phyloP scores from a whole-genome alignment of 2,329 filamentous ascomycete species.

The Cadophora malorum region DNA sequence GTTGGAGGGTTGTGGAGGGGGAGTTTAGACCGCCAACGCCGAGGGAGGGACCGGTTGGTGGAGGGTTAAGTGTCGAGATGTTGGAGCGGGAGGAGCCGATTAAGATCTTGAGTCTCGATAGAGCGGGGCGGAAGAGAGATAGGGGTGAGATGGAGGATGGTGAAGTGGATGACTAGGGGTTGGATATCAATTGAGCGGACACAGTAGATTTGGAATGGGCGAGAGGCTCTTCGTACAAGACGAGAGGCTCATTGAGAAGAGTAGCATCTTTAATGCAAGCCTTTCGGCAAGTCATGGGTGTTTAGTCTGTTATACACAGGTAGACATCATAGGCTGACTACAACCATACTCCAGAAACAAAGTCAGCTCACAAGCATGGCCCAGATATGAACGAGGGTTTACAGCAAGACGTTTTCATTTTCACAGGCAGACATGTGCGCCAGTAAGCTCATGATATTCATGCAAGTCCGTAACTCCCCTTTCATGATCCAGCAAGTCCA shows the following conservation, averaged over 20 bases:
- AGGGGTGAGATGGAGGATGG: conserved; percentile 32
- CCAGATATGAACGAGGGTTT: background rate
- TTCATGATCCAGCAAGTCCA: background rate
- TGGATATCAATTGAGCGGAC: background rate
- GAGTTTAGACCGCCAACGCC: conserved; percentile 41
- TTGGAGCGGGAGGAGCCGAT: conserved; percentile 19
- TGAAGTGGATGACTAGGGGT: conserved; percentile 18
- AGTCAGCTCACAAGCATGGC: background rate
- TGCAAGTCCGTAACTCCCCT: conserved; percentile 4
- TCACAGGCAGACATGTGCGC: background rate
- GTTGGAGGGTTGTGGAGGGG: conserved; percentile 68
- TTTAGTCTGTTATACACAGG: background rate
- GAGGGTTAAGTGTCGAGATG: background rate
- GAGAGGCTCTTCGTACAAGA: background rate
- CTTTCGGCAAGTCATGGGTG: background rate
- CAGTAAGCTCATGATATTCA: background rate
- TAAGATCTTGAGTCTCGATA: conserved; percentile 16
- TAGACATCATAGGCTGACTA: background rate
- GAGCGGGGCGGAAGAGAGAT: conserved; percentile 30
- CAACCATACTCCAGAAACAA: too few species aligned
- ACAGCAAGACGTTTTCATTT: background rate
- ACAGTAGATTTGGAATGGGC: background rate
- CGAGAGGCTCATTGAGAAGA: background rate
- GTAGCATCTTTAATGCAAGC: background rate
- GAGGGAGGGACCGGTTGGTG: conserved; percentile 15